Base-by-base conservation (phyloP, 2,329 filamentous ascomycete genomes). In the Knufia fluminis region DNA sequence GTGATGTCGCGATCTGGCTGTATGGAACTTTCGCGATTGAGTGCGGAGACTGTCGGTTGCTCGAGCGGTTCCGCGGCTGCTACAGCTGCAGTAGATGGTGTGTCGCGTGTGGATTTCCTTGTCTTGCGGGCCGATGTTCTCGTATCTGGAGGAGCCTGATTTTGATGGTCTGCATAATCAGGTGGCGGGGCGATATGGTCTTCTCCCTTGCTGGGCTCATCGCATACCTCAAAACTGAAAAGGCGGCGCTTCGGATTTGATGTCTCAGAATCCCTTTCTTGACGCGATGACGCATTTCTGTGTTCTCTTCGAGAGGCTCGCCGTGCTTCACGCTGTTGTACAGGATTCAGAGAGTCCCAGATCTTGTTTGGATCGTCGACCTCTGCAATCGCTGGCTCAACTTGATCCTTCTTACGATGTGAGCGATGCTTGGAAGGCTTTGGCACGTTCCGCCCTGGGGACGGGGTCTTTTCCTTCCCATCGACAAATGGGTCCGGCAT, bases 401-500 rank as follows among this genome's bases (percentile, higher is more conserved):
- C 54, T 2, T 43, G 51, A 7, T 53, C 54, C 42, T 57, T 57
- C 35, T 61, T 55, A 23, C 63, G 62, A 22, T 63, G 63, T 3
- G 65, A 63, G 31, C 69, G 69, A 44, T 67, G 67, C 46, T 68
- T 68, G 24, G 70, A 49, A 8, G 68, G 68, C 22, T 64, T 64
- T 7, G 69, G 68, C 28, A 70, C 60, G 41, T 70, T 67, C 38
- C 62, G 65, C 23, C 61, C 59, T 2, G 59, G 56, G 19, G 61
- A 38, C 16, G 36, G 40, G 10, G 17, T 20, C 2, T 12, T 24
- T 8, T 12, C 23, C 26, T 61, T 56, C 19, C 61, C 61, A n/a
- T 76, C 73, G 42, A 71, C 52, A 51, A 79, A 77, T 2, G 76
- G 75, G 22, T 48, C 45, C 16, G 23, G 24, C 42, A 45, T 32